Evolutionary conservation across 2,329 filamentous ascomycete genomes (phyloP).

Genomic region (Pseudonectria foliicola): DNA sequence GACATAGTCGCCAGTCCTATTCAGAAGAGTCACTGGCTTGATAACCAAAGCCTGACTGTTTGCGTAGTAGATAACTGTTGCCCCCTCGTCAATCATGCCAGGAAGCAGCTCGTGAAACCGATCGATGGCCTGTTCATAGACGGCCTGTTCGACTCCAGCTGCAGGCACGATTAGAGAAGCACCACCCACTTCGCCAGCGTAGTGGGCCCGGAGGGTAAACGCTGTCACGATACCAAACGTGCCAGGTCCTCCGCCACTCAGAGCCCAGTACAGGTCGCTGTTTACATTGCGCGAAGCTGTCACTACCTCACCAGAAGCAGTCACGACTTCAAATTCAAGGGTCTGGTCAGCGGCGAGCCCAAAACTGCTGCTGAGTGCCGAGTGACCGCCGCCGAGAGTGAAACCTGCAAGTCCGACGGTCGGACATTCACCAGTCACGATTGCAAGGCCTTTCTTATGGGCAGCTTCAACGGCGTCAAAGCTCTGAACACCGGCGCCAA

Average conservation of each 20-base stretch:
- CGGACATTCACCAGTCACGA: slow-evolving; percentile 48
- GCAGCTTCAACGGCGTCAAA: slow-evolving; percentile 41
- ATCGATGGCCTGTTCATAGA: slow-evolving; percentile 42
- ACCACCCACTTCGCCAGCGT: slow-evolving; percentile 34
- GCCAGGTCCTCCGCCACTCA: slow-evolving; percentile 52
- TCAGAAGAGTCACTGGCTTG: slow-evolving; percentile 35
- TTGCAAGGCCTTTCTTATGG: slow-evolving; percentile 35
- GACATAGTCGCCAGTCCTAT: slow-evolving; percentile 36
- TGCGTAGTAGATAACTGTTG: slow-evolving; percentile 42
- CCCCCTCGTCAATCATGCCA: slow-evolving; percentile 41
- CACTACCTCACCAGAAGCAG: slow-evolving; percentile 39
- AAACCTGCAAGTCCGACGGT: slow-evolving; percentile 55
- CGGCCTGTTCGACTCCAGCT: slow-evolving; percentile 24
- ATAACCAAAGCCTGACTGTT: slow-evolving; percentile 36
- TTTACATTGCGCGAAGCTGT: slow-evolving; percentile 41
- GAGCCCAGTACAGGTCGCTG: slow-evolving; percentile 56
- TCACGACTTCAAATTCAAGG: slow-evolving; percentile 50
- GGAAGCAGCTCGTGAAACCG: slow-evolving; percentile 36
- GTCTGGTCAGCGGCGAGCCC: slow-evolving; percentile 55
- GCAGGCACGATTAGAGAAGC: slow-evolving; percentile 36
- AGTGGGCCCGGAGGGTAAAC: slow-evolving; percentile 46
- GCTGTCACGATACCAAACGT: slow-evolving; percentile 51
- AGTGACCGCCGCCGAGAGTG: slow-evolving; percentile 50
- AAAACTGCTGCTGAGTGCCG: slow-evolving; percentile 42
- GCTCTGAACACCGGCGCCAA: slow-evolving; percentile 49